phyloP scores from a whole-genome alignment of 73 alveolate species.

The Paramecium sonneborni region DNA sequence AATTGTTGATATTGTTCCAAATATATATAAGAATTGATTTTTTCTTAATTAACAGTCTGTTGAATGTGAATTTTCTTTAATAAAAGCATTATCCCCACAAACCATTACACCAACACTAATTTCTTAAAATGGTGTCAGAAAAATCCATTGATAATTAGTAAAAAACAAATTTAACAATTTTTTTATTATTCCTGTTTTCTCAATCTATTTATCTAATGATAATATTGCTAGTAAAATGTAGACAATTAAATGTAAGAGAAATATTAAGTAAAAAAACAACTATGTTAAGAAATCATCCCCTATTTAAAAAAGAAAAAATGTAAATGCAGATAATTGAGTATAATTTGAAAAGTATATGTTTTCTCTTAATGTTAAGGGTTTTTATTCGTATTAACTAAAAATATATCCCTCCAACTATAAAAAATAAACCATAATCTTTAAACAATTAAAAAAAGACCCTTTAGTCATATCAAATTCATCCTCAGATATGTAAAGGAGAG shows the following conservation, averaged over 20 bases:
- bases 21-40: not conserved
- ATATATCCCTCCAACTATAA: not conserved
- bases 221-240: not conserved
- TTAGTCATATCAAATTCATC: not conserved
- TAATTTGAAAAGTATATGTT: not conserved
- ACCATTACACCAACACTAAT: not conserved
- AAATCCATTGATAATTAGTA: not conserved
- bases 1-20: not conserved
- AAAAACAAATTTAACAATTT: not conserved
- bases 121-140: conserved; percentile 10
- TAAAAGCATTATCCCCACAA: not conserved
- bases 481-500: not conserved
- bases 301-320: not conserved
- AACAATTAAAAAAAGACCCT: not conserved
- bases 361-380: not conserved
- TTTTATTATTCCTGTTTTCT: not conserved
- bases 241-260: not conserved
- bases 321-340: not conserved
- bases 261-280: not conserved
- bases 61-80: not conserved
- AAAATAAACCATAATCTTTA: not conserved
- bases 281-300: not conserved
- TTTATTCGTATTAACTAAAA: not conserved
- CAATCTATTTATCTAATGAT: not conserved
- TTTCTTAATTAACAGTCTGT: not conserved